Evolutionary conservation across 2,329 filamentous ascomycete genomes (phyloP).

Genomic region (Ceratocystiopsis brevicomis): DNA sequence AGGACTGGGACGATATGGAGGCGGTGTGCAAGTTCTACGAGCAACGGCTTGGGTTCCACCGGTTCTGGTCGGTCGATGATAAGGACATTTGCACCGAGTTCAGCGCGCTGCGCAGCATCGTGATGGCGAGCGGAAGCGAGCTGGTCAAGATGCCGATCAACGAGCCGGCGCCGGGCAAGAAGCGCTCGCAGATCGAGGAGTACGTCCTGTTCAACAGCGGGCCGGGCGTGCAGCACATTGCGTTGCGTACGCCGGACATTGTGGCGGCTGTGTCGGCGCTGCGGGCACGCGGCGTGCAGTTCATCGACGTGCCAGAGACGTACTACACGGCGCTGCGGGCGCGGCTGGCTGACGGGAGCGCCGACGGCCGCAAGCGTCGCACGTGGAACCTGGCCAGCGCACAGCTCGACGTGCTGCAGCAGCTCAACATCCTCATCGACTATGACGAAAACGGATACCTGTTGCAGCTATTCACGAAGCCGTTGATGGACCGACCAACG

Average conservation of each 20-base stretch:
- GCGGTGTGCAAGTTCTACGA: constrained; percentile 59
- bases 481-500: constrained; percentile 82
- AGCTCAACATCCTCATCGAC: constrained; percentile 77
- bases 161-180: constrained; percentile 78
- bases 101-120: constrained; percentile 70
- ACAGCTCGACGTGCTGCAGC: constrained; percentile 58
- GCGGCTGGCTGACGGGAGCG: constrained; percentile 35
- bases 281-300: constrained; percentile 75
- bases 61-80: constrained; percentile 95
- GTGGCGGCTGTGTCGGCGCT: constrained; percentile 57
- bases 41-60: constrained; percentile 75
- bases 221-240: constrained; percentile 83
- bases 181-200: constrained; percentile 87
- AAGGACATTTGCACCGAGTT: constrained; percentile 84
- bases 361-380: constrained; percentile 16
- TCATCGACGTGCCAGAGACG: constrained; percentile 72
- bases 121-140: constrained; percentile 73
- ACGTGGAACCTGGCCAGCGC: constrained; percentile 46
- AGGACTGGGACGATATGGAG: constrained; percentile 81
- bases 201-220: constrained; percentile 81
- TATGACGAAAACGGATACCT: constrained; percentile 88
- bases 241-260: constrained; percentile 66
- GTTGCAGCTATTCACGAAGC: constrained; percentile 61
- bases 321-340: constrained; percentile 67
- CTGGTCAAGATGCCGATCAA: constrained; percentile 97